These are phyloP conservation scores for Keithomyces neogunnii DNA, from an alignment of 2,329 filamentous ascomycete genomes.

Conservation along the genomic window DNA sequence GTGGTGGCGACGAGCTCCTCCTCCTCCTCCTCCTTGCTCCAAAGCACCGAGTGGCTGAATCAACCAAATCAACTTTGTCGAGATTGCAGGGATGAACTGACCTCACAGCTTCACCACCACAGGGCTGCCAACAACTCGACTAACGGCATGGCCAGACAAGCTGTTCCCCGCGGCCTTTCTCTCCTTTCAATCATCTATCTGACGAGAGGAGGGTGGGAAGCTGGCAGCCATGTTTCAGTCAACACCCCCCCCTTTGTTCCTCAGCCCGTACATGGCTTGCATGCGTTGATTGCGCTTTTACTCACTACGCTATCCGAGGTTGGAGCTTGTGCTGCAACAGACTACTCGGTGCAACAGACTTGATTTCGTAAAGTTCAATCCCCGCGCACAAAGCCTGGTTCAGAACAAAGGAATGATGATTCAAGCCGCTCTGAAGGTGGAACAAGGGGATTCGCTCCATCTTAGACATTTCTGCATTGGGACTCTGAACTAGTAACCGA, in stretches of 20 bases:
- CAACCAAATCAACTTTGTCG: too few species aligned
- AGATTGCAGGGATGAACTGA: too few species aligned
- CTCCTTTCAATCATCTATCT: neutral
- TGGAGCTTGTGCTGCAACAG: too few species aligned
- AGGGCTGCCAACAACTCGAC: too few species aligned
- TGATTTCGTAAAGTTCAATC: too few species aligned
- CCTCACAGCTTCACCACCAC: too few species aligned
- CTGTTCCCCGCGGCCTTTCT: neutral
- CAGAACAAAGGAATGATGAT: neutral
- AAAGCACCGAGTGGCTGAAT: too few species aligned
- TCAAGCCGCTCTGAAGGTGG: neutral
- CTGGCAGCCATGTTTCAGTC: neutral
- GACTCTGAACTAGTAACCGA: neutral
- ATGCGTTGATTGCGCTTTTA: neutral
- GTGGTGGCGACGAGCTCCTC: too few species aligned
- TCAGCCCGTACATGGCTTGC: neutral
- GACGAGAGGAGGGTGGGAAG: neutral
- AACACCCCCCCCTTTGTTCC: neutral
- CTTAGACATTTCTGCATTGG: constrained; percentile 1
- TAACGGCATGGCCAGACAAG: too few species aligned
- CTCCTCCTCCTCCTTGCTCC: too few species aligned
- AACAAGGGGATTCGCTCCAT: neutral
- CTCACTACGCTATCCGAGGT: neutral
- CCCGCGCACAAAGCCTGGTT: neutral
- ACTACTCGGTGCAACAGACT: too few species aligned